These are phyloP conservation scores for Calonectria pseudoreteaudii DNA, from an alignment of 2,329 filamentous ascomycete species.

Conservation along the genomic window DNA sequence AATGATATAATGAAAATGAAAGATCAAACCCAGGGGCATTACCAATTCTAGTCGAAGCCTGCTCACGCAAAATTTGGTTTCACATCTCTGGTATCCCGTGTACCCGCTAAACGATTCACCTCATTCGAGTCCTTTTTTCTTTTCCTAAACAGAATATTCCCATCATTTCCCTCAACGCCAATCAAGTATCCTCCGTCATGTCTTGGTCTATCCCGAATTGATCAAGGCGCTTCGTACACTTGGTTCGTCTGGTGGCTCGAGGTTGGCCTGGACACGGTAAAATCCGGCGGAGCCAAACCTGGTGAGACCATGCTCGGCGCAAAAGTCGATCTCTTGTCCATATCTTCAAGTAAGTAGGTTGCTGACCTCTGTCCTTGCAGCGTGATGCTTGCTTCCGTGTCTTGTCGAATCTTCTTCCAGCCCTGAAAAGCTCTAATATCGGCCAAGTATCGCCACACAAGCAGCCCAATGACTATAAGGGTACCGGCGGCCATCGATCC, in stretches of 20 bases:
- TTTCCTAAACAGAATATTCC: neutral
- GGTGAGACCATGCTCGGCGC: neutral
- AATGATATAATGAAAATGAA: neutral
- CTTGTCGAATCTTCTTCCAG: neutral
- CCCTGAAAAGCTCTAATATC: neutral
- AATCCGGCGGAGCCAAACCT: neutral
- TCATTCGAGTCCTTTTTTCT: neutral
- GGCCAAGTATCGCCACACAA: neutral
- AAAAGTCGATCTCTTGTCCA: neutral
- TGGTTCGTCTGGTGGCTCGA: neutral
- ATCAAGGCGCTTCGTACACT: neutral
- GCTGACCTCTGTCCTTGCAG: neutral
- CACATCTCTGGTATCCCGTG: neutral
- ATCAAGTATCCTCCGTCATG: neutral
- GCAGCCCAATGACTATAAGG: neutral
- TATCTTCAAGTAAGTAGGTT: neutral
- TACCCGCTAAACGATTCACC: neutral
- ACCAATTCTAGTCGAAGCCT: neutral
- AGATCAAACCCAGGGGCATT: neutral
- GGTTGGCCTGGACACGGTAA: neutral
- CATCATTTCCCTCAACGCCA: neutral
- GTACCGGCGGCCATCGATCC: neutral
- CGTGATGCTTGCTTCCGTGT: neutral
- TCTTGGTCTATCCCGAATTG: neutral
- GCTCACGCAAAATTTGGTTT: neutral